Base-by-base conservation (phyloP, 2,329 filamentous ascomycete genomes). In the Diaporthe amygdali region DNA sequence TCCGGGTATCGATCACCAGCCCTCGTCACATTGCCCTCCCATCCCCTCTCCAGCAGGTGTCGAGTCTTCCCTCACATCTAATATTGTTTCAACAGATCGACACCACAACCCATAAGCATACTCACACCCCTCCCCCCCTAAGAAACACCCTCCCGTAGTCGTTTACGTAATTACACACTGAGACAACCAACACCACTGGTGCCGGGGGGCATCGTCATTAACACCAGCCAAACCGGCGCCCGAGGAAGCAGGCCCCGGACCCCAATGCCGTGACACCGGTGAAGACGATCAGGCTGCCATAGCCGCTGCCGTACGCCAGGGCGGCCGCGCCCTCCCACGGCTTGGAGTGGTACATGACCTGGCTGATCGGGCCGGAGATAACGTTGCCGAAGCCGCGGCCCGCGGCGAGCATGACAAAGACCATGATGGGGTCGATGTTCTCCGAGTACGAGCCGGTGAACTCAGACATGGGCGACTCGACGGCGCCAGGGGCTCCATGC, bases 331-430 rank as follows among this genome's bases (percentile, higher is more conserved):
- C 82, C 71, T 79, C 76, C 84, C 84, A 88, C 27, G 85, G 82
- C 71, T 82, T 80, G 0, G 82, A 83, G 46, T 79, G 80, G 32
- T 91, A 76, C 66, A 91, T 77, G 1, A 80, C 83, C 68, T 89
- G 86, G 75, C 89, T 90, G 71, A 91, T 64, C 6, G 89, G 88
- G 0, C 89, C 89, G 7, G 83, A 87, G 2, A 82, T 82, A 52
- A 91, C 83, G 73, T 91, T 91, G 0, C 90, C 90, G 2, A 92
- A 81, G 0, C 90, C 91, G 52, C 91, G 83, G 0, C 88, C 90
- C 7, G 87, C 86, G 25, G 87, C 86, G 55, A 91, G 78, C 71
- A 90, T 81, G 0, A 87, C 89, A 74, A 90, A 87, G 0, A 92
- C 82, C 84, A 91, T 88, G 66, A 82, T 83, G 2, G 85, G 84